phyloP scores from a whole-genome alignment of 352 stramenopile species.

The Achlya hypogyna region DNA sequence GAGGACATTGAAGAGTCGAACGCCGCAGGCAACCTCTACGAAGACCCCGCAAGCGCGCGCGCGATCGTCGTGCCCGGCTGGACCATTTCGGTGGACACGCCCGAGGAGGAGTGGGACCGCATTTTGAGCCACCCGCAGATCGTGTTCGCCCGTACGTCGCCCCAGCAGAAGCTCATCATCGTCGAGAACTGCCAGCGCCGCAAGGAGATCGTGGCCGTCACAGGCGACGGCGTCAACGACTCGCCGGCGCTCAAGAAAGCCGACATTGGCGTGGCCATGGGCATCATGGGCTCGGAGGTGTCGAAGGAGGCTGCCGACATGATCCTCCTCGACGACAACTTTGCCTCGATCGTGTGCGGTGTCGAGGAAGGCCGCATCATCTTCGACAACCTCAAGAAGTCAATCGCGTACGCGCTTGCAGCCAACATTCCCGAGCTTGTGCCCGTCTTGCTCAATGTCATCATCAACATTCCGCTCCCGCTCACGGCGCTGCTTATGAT shows the following conservation, averaged over 20 bases:
- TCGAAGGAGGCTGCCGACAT: conserved; percentile 82
- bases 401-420: conserved; percentile 69
- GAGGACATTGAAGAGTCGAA: conserved; percentile 32
- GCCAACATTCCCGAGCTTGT: conserved; percentile 64
- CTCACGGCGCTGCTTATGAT: conserved; percentile 69
- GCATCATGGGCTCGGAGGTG: conserved; percentile 87
- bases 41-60: conserved; percentile 29
- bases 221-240: conserved; percentile 68
- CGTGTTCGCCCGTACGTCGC: conserved; percentile 86
- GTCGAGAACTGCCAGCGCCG: conserved; percentile 55
- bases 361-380: conserved; percentile 47
- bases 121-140: conserved; percentile 53
- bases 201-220: conserved; percentile 76
- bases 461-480: conserved; percentile 57
- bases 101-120: conserved; percentile 42
- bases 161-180: conserved; percentile 83
- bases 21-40: conserved; percentile 24
- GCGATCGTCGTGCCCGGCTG: conserved; percentile 45
- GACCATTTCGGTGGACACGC: conserved; percentile 32
- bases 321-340: conserved; percentile 90
- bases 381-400: conserved; percentile 84
- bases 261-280: conserved; percentile 93
- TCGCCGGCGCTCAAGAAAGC: conserved; percentile 56
- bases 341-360: conserved; percentile 81
- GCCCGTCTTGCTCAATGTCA: conserved; percentile 37